Evolutionary conservation across 2,329 filamentous ascomycete genomes (phyloP), one percentile per base, ranked within the genome.

Genomic region (Scedosporium aurantiacum): DNA sequence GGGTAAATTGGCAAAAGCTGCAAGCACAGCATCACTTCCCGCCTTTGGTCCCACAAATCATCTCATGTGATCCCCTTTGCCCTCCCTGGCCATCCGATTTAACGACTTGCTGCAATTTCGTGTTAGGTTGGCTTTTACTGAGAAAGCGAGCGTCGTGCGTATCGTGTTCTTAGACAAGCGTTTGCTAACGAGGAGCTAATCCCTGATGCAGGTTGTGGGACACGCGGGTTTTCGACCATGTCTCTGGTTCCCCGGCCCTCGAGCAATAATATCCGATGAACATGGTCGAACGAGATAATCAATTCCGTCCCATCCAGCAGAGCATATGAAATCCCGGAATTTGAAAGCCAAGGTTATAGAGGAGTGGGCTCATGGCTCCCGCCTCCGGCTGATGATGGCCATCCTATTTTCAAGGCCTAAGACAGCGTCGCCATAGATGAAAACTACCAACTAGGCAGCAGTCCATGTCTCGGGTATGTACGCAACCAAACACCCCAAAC

Each of bases 61-160:
- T 18, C 58, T 54, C 58, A 60, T 60, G 58, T 60, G 58, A 60
- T 27, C 32, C 43, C 37, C 40, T n/a, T 60, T 28, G 12, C 58
- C 47, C 58, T 52, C 43, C 25, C 43, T 52, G 23, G 12, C 7
- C 21, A 27, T n/a, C 23, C 55, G 16, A 8, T 37, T 16, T 57
- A 16, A 16, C 27, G 25, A 18, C 23, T 14, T 23, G 28, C 7
- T 37, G 14, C 43, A 60, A 60, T 60, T 50, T 52, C 58, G 58
- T 43, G 21, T 52, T 23, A 10, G 16, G 43, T 52, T 60, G 43
- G 58, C 58, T n/a, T 7, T 7, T 60, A 27, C 47, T 16, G 14
- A 59, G 23, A 28, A 58, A 37, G 58, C 10, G 21, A 57, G 27
- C 14, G 27, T 50, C 23, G 32, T 43, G 57, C 14, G n/a, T 43